Conservation (phyloP, 768 basidiomycete species). For the Boletales sp. region DNA sequence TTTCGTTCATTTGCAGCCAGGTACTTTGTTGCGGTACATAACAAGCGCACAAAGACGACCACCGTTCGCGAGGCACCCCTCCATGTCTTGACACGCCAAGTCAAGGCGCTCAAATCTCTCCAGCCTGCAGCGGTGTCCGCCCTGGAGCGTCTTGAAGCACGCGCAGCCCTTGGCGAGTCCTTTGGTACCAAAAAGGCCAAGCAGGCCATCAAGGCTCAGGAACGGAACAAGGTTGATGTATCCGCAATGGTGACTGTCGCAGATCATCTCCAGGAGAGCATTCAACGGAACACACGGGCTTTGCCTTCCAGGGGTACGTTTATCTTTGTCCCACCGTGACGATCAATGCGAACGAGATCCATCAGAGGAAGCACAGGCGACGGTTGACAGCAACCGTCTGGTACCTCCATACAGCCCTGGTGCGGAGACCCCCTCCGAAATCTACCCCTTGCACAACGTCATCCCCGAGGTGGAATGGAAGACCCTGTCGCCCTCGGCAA, state of each 20-base stretch:
- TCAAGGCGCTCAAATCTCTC: slow-evolving; percentile 79
- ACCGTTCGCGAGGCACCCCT: slow-evolving; percentile 64
- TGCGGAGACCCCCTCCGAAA: slow-evolving; percentile 67
- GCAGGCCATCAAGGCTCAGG: slow-evolving; percentile 75
- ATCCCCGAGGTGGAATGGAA: slow-evolving; percentile 82
- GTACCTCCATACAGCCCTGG: slow-evolving; percentile 71
- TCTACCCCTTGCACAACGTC: slow-evolving; percentile 71
- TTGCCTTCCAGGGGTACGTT: slow-evolving; percentile 66
- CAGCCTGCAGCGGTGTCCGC: slow-evolving; percentile 47
- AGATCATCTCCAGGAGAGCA: slow-evolving; percentile 77
- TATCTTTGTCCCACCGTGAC: neutral
- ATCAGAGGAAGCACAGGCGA: slow-evolving; percentile 64
- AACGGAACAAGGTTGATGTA: slow-evolving; percentile 88
- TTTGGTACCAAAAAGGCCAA: slow-evolving; percentile 97
- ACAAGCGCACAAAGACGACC: slow-evolving; percentile 70
- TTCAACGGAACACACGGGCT: slow-evolving; percentile 66
- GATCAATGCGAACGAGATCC: neutral
- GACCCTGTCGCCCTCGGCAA: slow-evolving; percentile 52
- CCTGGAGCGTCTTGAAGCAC: slow-evolving; percentile 54
- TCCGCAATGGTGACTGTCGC: slow-evolving; percentile 83
- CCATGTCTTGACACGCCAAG: slow-evolving; percentile 68
- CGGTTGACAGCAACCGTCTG: slow-evolving; percentile 60
- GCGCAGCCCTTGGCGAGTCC: slow-evolving; percentile 80
- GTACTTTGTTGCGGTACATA: slow-evolving; percentile 81
- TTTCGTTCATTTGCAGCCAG: slow-evolving; percentile 33